phyloP scores from a whole-genome alignment of 352 stramenopile species.

The Phytophthora tubulina region DNA sequence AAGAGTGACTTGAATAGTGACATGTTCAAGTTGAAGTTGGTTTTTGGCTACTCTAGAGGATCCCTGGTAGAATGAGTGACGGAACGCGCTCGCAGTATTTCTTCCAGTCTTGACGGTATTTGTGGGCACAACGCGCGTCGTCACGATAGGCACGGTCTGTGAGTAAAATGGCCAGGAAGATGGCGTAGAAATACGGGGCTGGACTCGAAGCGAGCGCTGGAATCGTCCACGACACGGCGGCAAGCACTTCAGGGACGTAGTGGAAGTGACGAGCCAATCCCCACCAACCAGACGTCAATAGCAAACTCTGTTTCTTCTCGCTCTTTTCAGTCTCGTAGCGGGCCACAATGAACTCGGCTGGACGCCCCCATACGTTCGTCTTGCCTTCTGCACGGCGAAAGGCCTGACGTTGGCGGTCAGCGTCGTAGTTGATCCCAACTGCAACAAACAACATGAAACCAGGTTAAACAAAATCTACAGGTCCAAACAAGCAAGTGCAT shows the following conservation, averaged over 20 bases:
- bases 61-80: constrained; percentile 86
- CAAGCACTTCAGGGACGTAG: constrained; percentile 95
- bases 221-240: constrained; percentile 82
- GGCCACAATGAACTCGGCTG: constrained; percentile 93
- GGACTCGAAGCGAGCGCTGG: constrained; percentile 63
- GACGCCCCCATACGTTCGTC: constrained; percentile 92
- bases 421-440: constrained; percentile 96
- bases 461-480: not conserved
- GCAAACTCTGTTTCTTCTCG: constrained; percentile 91
- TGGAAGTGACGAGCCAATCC: constrained; percentile 95
- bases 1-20: not conserved
- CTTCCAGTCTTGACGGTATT: constrained; percentile 97
- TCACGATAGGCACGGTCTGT: constrained; percentile 96
- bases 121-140: constrained; percentile 94
- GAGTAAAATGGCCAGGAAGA: constrained; percentile 95
- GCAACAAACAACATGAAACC: constrained; percentile 2
- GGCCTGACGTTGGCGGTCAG: constrained; percentile 94
- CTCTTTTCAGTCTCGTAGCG: constrained; percentile 92
- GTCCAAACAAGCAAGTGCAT: constrained; percentile 35
- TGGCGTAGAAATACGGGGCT: constrained; percentile 90
- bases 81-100: constrained; percentile 93
- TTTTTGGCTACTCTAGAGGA: constrained; percentile 56
- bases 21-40: constrained; percentile 35
- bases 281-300: constrained; percentile 96
- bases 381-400: constrained; percentile 92